These are phyloP conservation scores for Croton setiger DNA, from an alignment of 441 rosid species.

Conservation along the genomic window DNA sequence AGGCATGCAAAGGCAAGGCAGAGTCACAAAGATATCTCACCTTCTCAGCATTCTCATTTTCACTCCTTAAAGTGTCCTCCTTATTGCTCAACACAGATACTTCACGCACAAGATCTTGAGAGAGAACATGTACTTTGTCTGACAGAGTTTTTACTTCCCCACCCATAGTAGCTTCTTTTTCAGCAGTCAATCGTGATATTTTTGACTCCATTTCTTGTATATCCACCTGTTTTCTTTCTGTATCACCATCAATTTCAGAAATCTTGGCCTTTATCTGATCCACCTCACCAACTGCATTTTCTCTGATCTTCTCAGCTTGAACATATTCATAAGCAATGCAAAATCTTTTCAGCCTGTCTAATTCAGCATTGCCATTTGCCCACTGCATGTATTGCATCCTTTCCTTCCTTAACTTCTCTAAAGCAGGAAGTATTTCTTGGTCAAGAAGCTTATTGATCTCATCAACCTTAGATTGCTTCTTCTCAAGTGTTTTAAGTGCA, in stretches of 20 bases:
- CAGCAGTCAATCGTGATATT: slow-evolving; percentile 58
- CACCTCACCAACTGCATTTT: slow-evolving; percentile 59
- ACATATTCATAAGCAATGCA: slow-evolving; percentile 86
- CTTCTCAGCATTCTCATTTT: slow-evolving; percentile 73
- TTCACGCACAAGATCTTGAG: slow-evolving; percentile 75
- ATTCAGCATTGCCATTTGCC: slow-evolving; percentile 87
- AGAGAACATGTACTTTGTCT: slow-evolving; percentile 66
- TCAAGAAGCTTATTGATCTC: slow-evolving; percentile 95
- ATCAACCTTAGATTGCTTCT: slow-evolving; percentile 94
- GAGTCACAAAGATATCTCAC: slow-evolving; percentile 31
- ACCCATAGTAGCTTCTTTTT: slow-evolving; percentile 91
- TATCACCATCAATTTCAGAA: slow-evolving; percentile 46
- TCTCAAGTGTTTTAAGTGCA: slow-evolving; percentile 90
- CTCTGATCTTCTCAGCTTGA: slow-evolving; percentile 83
- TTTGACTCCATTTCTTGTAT: slow-evolving; percentile 65
- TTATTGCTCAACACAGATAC: slow-evolving; percentile 65
- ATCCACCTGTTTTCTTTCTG: slow-evolving; percentile 41
- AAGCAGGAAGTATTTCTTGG: slow-evolving; percentile 86
- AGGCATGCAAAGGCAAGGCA: slow-evolving; percentile 14
- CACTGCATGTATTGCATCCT: slow-evolving; percentile 93
- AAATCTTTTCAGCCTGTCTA: slow-evolving; percentile 86
- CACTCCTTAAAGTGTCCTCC: slow-evolving; percentile 76
- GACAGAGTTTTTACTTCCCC: slow-evolving; percentile 79
- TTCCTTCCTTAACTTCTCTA: slow-evolving; percentile 92
- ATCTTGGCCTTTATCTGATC: slow-evolving; percentile 56